phyloP scores from a whole-genome alignment of 208 protist species.

The Acanthamoeba quina region DNA sequence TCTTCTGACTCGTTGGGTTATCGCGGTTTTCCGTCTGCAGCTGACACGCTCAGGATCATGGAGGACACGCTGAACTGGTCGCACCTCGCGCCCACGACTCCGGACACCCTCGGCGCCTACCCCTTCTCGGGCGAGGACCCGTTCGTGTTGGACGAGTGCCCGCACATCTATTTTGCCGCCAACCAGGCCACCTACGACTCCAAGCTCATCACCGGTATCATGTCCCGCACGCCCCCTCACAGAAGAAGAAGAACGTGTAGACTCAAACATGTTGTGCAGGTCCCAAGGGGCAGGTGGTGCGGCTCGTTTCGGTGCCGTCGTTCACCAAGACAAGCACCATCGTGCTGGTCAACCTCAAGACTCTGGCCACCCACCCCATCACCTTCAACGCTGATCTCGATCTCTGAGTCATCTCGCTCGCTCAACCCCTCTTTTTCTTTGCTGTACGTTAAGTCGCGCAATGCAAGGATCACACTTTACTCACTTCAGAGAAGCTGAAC shows the following conservation, averaged over 20 bases:
- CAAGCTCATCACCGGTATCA: constrained; percentile 75
- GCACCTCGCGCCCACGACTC: constrained; percentile 84
- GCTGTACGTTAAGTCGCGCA: no score
- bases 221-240: neutral
- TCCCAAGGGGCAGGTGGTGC: constrained; percentile 73
- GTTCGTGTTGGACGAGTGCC: constrained; percentile 83
- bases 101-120: constrained; percentile 79
- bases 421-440: no score
- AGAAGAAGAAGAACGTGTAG: neutral
- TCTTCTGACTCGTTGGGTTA: neutral
- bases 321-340: constrained; percentile 76
- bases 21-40: neutral
- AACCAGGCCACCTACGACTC: constrained; percentile 76
- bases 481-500: neutral
- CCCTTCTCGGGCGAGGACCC: constrained; percentile 82
- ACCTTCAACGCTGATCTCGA: constrained; percentile 57
- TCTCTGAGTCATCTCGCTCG: neutral
- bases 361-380: constrained; percentile 57
- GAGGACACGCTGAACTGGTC: constrained; percentile 80
- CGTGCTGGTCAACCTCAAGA: constrained; percentile 79
- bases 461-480: neutral
- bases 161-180: constrained; percentile 83
- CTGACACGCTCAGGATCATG: constrained; percentile 71
- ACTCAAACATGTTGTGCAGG: neutral
- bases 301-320: constrained; percentile 76